These are phyloP conservation scores for Paraurostyla sp. DNA, from an alignment of 73 alveolate genomes.

Conservation along the genomic window DNA sequence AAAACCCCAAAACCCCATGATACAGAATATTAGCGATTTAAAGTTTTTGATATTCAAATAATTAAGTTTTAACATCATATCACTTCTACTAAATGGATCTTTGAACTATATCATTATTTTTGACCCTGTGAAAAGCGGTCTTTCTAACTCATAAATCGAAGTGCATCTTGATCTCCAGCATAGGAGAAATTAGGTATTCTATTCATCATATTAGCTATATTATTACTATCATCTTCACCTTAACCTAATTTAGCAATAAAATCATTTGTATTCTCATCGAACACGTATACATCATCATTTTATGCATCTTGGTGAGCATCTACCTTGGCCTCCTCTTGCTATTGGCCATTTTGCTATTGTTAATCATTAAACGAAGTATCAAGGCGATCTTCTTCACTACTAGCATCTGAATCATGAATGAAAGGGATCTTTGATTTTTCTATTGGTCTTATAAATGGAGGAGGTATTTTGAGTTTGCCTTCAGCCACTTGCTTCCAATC, in stretches of 20 bases:
- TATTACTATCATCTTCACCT: not conserved
- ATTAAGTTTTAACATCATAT: too few species aligned
- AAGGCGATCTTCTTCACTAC: constrained; percentile 16
- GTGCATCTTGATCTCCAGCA: constrained; percentile 3
- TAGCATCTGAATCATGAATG: not conserved
- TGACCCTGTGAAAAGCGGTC: too few species aligned
- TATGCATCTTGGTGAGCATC: not conserved
- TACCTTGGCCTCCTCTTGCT: not conserved
- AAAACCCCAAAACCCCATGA: too few species aligned
- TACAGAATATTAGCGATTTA: too few species aligned
- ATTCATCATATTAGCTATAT: not conserved
- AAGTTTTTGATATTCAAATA: too few species aligned
- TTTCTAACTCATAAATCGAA: too few species aligned
- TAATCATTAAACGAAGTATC: too few species aligned
- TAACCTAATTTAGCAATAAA: not conserved
- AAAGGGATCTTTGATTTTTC: constrained; percentile 7
- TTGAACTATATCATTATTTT: too few species aligned
- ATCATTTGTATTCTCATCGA: not conserved
- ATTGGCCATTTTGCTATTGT: too few species aligned
- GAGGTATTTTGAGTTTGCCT: constrained; percentile 66
- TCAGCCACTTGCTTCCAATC: constrained; percentile 83
- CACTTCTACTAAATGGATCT: too few species aligned
- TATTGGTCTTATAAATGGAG: not conserved
- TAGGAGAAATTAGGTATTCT: constrained; percentile 42
- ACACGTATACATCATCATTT: too few species aligned